phyloP scores from a whole-genome alignment of 257 asterid genomes.

The Scutellaria barbata region DNA sequence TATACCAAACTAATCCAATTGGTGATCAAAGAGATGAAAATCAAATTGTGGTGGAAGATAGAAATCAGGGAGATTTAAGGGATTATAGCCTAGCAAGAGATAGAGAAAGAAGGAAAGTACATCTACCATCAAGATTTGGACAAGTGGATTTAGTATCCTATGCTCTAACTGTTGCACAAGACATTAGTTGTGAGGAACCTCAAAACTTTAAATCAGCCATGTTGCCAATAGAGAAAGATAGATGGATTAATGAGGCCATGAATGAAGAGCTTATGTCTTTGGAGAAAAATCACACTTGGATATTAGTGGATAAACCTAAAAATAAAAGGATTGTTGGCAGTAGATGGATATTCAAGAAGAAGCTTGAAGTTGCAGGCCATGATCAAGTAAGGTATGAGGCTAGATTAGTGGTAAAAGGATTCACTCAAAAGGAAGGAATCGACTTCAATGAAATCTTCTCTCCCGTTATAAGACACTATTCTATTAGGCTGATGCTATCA shows the following conservation, averaged over 20 bases:
- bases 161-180: background rate
- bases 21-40: background rate
- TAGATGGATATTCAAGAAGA: background rate
- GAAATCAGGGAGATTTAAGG: background rate
- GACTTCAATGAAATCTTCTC: background rate
- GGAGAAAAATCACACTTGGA: background rate
- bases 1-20: too few relatives aligned
- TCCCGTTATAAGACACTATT: background rate
- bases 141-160: background rate
- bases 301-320: background rate
- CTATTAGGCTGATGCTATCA: background rate
- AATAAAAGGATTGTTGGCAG: background rate
- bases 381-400: background rate
- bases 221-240: accelerated
- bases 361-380: background rate
- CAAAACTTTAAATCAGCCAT: background rate
- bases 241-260: background rate
- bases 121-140: background rate
- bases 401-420: background rate
- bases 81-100: background rate
- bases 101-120: background rate
- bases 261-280: background rate
- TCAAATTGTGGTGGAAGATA: too few relatives aligned
- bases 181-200: background rate
- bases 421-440: background rate